Conservation (phyloP, 2,329 filamentous ascomycete genomes). For the Curvularia hawaiiensis region DNA sequence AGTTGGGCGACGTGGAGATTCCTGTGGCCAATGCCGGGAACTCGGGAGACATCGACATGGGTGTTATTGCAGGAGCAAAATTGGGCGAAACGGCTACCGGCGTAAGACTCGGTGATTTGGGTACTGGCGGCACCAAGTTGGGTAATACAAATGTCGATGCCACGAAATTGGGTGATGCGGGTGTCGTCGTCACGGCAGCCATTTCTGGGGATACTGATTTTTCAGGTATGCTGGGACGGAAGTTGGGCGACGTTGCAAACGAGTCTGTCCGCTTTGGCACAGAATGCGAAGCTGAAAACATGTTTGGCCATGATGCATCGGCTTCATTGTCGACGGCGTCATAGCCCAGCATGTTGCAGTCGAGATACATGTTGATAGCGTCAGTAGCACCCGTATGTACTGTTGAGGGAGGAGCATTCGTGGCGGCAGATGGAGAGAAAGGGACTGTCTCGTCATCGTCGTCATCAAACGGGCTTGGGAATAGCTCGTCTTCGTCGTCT, state of each 20-base stretch:
- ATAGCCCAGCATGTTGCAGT: constrained; percentile 26
- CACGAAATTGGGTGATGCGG: constrained; percentile 15
- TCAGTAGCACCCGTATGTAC: constrained; percentile 10
- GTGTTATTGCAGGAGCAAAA: constrained; percentile 7
- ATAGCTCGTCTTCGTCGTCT: constrained; percentile 31
- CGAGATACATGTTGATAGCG: neutral
- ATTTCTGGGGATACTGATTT: constrained; percentile 12
- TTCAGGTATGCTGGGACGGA: constrained; percentile 10
- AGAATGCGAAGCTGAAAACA: constrained; percentile 16
- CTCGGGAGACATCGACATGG: constrained; percentile 1
- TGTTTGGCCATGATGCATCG: constrained; percentile 29
- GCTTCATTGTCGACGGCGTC: constrained; percentile 32
- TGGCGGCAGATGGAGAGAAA: constrained; percentile 23
- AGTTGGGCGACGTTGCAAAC: constrained; percentile 24
- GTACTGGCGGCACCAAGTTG: constrained; percentile 7
- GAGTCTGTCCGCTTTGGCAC: constrained; percentile 22
- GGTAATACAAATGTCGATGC: constrained; percentile 2
- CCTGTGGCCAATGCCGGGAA: constrained; percentile 3
- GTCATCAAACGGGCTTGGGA: constrained; percentile 14
- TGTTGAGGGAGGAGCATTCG: constrained; percentile 12
- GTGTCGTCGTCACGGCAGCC: neutral
- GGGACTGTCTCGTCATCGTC: constrained; percentile 21
- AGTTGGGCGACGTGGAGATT: constrained; percentile 4
- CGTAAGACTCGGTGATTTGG: constrained; percentile 2
- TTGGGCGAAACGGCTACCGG: constrained; percentile 20